Evolutionary conservation across 2,329 filamentous ascomycete species (phyloP), one percentile per base, ranked within the genome.

Genomic region (Talaromyces sp.): DNA sequence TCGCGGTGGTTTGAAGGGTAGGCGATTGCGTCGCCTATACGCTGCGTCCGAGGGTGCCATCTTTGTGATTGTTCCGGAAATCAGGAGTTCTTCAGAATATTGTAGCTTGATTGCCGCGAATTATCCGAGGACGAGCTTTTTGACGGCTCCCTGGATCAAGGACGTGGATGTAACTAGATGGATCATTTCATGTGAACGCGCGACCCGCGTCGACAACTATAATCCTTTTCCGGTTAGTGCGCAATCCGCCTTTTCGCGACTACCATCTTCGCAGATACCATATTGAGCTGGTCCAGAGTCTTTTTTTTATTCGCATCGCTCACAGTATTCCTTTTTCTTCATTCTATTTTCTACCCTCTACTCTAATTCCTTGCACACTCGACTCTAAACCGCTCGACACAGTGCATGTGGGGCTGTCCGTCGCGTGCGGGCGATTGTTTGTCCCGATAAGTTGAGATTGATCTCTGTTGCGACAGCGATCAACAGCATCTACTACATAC

Each of bases 1-100:
- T 55, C 77, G 73, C 2, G 77, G 78, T 41, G 77, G 76, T 4
- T 79, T 79, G 69, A 80, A 80, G n/a, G 77, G 74, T 19, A 77
- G 73, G 14, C 67, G 70, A 57, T 72, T 69, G 54, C 74, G 71
- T 63, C 78, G 79, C 26, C 72, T 56, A 51, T 58, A 56, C 27
- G 59, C 59, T 4, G 41, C n/a, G 9, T 61, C 59, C 24, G 50
- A 14, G 11, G 26, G 26, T 1, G 43, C 11, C 35, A 49, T 58
- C 9, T 17, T 29, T 26, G 9, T n/a, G 10, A 21, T 19, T 38
- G n/a, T 35, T 35, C 14, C 10, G 13, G 3, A 38, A 9, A 38
- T 6, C 5, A n/a, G 6, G 14, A 5, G 17, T n/a, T 17, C 13
- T 14, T 38, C 3, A 31, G 6, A 38, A n/a, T n/a, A 38, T n/a